phyloP scores from a whole-genome alignment of 2,329 filamentous ascomycete genomes.

The Cladosporium austrohemisphaericum region DNA sequence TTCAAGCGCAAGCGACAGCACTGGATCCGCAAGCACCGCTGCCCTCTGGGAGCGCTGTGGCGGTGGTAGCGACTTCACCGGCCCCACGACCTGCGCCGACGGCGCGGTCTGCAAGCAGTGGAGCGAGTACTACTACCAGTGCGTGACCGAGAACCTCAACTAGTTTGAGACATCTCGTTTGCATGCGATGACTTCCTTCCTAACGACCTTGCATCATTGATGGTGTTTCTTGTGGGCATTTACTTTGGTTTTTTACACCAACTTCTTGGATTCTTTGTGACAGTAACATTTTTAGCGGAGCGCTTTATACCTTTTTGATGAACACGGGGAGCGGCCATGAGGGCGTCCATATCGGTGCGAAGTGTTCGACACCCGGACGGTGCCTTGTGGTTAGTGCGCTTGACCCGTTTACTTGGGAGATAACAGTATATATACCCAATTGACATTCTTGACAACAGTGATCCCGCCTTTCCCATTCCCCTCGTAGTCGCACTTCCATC shows the following conservation, averaged over 20 bases:
- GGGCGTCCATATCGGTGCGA: no score
- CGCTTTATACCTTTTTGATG: conserved; percentile 11
- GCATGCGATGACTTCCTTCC: no score
- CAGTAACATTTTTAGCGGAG: conserved; percentile 14
- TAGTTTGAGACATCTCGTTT: not conserved
- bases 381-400: no score
- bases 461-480: no score
- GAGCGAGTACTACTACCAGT: conserved; percentile 34
- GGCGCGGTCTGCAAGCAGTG: conserved; percentile 32
- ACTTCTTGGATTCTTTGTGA: conserved; percentile 9
- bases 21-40: conserved; percentile 19
- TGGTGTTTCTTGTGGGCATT: conserved; percentile 7
- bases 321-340: no score
- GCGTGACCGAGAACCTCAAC: not conserved
- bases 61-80: conserved; percentile 34
- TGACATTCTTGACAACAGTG: conserved; percentile 1
- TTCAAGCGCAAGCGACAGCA: conserved; percentile 9
- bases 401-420: no score
- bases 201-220: conserved; percentile 11
- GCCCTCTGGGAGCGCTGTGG: conserved; percentile 34
- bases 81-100: conserved; percentile 31
- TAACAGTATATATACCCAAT: not conserved
- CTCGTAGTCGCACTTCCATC: no score
- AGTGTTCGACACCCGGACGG: no score
- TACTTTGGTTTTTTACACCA: conserved; percentile 6